These are phyloP conservation scores for Pyronema omphalodes DNA, from an alignment of 495 filamentous ascomycete genomes.

Conservation along the genomic window DNA sequence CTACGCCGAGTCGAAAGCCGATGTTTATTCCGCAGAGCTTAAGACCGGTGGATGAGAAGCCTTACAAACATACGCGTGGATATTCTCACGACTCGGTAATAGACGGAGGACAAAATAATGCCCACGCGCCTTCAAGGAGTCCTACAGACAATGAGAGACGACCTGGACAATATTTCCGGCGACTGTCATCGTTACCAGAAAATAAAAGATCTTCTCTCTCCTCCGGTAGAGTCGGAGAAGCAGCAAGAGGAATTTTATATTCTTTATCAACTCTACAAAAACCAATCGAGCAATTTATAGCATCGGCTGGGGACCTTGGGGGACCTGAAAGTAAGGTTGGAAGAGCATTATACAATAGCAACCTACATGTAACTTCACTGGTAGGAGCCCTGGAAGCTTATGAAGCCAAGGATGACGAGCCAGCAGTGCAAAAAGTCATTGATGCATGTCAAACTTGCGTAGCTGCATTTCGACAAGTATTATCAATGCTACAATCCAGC, in stretches of 20 bases:
- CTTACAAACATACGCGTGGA: slow-evolving; percentile 19
- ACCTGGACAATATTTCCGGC: slow-evolving; percentile 43
- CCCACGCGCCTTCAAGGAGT: slow-evolving; percentile 10
- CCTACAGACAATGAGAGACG: slow-evolving; percentile 27
- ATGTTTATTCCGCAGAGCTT: background rate
- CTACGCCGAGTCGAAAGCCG: background rate
- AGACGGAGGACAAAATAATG: slow-evolving; percentile 10
- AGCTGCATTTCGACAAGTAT: slow-evolving; percentile 56
- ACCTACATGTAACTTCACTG: slow-evolving; percentile 18
- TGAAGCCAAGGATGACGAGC: slow-evolving; percentile 21
- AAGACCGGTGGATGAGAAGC: slow-evolving; percentile 7
- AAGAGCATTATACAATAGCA: slow-evolving; percentile 19
- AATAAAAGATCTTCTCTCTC: slow-evolving; percentile 44
- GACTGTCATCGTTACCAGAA: slow-evolving; percentile 70
- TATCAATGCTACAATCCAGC: slow-evolving; percentile 47
- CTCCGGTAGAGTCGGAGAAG: slow-evolving; percentile 50
- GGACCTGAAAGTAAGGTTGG: slow-evolving; percentile 18
- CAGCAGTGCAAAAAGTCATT: slow-evolving; percentile 38
- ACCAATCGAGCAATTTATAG: slow-evolving; percentile 22
- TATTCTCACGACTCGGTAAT: slow-evolving; percentile 23
- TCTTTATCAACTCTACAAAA: slow-evolving; percentile 34
- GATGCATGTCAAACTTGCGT: slow-evolving; percentile 52
- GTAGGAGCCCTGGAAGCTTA: slow-evolving; percentile 19
- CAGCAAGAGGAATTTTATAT: slow-evolving; percentile 73
- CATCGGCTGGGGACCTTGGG: slow-evolving; percentile 12